phyloP scores from a whole-genome alignment of 345 rosid genomes.

The Citrus trifoliata region DNA sequence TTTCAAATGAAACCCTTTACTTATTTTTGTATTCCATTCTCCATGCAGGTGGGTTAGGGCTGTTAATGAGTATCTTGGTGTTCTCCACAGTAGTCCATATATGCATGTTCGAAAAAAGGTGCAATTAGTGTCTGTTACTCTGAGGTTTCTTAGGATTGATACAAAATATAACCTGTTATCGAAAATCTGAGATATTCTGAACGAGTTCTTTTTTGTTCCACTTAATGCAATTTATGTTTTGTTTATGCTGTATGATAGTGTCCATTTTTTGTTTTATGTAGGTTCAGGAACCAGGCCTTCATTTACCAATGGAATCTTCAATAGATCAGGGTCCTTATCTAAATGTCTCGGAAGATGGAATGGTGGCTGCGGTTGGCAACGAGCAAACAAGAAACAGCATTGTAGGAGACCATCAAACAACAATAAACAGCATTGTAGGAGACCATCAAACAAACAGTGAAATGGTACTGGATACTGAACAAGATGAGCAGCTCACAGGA shows the following conservation, averaged over 20 bases:
- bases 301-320: slow-evolving; percentile 35
- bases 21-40: slow-evolving; percentile 3
- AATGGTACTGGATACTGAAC: slow-evolving; percentile 15
- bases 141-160: not conserved
- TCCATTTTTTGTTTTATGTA: slow-evolving; percentile 20
- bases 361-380: slow-evolving; percentile 55
- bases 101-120: slow-evolving; percentile 69
- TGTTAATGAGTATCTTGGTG: slow-evolving; percentile 61
- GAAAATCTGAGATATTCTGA: not conserved
- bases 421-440: too few relatives aligned
- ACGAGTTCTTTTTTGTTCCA: not conserved
- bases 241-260: not conserved
- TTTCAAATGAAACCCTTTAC: not conserved
- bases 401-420: not conserved
- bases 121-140: not conserved
- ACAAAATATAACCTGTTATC: not conserved
- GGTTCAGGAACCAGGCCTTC: slow-evolving; percentile 24
- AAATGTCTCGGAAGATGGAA: slow-evolving; percentile 59
- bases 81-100: slow-evolving; percentile 53
- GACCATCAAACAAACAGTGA: not conserved
- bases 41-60: slow-evolving; percentile 89
- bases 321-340: slow-evolving; percentile 72
- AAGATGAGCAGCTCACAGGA: slow-evolving; percentile 18
- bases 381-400: slow-evolving; percentile 25
- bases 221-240: not conserved